These are phyloP conservation scores for Epichloe sp. DNA, from an alignment of 2,329 filamentous ascomycete species.

Conservation along the genomic window DNA sequence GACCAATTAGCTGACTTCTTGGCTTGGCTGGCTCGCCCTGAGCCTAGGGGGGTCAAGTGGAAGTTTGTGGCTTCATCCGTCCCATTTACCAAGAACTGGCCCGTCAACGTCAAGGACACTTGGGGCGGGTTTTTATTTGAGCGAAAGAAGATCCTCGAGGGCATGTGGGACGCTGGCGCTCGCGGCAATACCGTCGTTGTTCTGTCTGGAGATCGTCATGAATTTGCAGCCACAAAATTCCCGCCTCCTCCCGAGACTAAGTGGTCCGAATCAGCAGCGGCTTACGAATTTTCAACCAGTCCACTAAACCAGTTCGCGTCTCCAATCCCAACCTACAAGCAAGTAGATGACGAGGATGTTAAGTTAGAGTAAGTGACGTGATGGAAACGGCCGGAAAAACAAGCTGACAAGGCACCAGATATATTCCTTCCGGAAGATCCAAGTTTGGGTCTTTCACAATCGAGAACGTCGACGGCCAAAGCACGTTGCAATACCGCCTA, in stretches of 20 bases:
- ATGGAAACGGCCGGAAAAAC: background rate
- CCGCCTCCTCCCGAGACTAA: conserved; percentile 45
- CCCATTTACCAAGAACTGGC: conserved; percentile 97
- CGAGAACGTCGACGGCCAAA: conserved; percentile 49
- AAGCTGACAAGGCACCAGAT: conserved; percentile 29
- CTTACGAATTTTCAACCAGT: conserved; percentile 85
- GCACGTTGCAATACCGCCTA: conserved; percentile 64
- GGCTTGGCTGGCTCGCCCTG: conserved; percentile 58
- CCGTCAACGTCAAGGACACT: conserved; percentile 73
- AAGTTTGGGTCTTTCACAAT: conserved; percentile 73
- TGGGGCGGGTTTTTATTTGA: conserved; percentile 89
- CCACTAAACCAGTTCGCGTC: conserved; percentile 91
- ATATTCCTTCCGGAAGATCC: conserved; percentile 71
- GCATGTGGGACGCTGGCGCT: conserved; percentile 80
- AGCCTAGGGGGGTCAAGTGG: conserved; percentile 75
- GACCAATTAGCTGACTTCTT: conserved; percentile 71
- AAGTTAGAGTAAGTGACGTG: conserved; percentile 58
- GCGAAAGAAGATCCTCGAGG: conserved; percentile 65
- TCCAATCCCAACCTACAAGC: conserved; percentile 69
- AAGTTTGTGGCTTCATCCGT: conserved; percentile 85
- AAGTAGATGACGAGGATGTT: conserved; percentile 71
- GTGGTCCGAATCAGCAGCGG: conserved; percentile 51
- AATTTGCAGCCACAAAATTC: conserved; percentile 83
- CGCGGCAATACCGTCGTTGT: conserved; percentile 68
- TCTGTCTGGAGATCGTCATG: conserved; percentile 86